phyloP scores from a whole-genome alignment of 2,329 filamentous ascomycete species.

The Phoma sp. region DNA sequence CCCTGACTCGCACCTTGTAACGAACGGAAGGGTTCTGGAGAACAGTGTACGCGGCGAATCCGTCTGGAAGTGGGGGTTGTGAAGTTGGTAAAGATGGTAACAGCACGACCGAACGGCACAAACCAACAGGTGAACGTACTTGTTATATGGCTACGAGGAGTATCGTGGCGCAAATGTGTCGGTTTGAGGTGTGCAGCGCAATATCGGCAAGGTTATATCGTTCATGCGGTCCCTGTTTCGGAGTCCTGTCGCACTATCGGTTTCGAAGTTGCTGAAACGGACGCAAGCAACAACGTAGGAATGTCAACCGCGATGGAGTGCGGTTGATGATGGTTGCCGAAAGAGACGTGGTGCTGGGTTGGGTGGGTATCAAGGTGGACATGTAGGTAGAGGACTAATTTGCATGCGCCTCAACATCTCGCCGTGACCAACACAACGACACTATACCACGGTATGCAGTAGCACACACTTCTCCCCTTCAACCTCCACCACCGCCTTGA shows the following conservation, averaged over 20 bases:
- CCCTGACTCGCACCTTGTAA: constrained; percentile 1
- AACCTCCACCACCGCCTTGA: not conserved
- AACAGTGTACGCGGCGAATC: constrained; percentile 6
- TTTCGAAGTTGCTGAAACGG: constrained; percentile 16
- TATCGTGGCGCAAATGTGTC: not conserved
- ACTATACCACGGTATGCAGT: not conserved
- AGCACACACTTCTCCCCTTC: not conserved
- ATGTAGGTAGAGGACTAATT: not conserved
- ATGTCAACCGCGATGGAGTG: not conserved
- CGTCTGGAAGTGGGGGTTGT: constrained; percentile 1
- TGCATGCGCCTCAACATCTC: not conserved
- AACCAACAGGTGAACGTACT: constrained; percentile 1
- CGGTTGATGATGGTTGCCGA: not conserved
- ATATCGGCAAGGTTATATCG: constrained; percentile 5
- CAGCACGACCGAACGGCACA: not conserved
- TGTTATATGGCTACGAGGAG: constrained; percentile 9
- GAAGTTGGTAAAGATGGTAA: constrained; percentile 9
- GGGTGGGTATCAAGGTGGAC: not conserved
- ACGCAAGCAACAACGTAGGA: not conserved
- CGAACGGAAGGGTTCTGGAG: constrained; percentile 17
- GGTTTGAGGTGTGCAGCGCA: constrained; percentile 6
- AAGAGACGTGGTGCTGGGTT: not conserved
- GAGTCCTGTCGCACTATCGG: constrained; percentile 14
- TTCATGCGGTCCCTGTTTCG: constrained; percentile 17
- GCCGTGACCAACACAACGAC: not conserved